Evolutionary conservation across 805 yeast genomes (phyloP), one percentile per base, ranked within the genome.

Genomic region (Yarrowia sp.): DNA sequence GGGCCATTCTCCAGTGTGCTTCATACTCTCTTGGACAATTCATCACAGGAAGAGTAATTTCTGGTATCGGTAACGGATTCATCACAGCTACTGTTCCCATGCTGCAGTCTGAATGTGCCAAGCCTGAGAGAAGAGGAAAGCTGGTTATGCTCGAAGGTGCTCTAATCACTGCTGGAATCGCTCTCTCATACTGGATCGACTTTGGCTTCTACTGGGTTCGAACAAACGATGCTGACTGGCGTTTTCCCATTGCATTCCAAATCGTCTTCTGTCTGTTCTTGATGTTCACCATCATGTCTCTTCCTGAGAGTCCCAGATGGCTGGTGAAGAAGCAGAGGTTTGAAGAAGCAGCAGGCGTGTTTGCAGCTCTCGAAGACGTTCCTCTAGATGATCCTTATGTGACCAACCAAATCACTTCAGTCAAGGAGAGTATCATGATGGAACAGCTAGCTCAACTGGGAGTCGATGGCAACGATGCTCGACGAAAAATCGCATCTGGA

Each of bases 301-400:
- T 92, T 32, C 98, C 98, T 0, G 98, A 92, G 75, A 85, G 93
- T 45, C 97, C 97, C 0, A 80, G 98, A 67, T 92, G 83, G 78
- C 85, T 84, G 72, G 90, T 92, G 7, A 85, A 85, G 70, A 85
- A 87, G 69, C 87, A 88, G 72, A 68, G 82, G 75, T 66, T 79
- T 79, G 72, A 77, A 74, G 77, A 75, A 65, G 78, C 74, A n/a
- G 70, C 70, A 60, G 84, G 81, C 61, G 81, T 85, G 2, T 60
- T 45, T 60, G 53, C 64, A 6, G 53, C 64, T 7, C 43, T 44
- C 5, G 64, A 60, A 18, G 64, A 60, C 13, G 53, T 60, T 10
- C 43, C 42, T 15, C 31, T 60, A 8, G 64, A 33, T 15, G 64
- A 60, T 13, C 53, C 53, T 8, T 43, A 45, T 43, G 64, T 45